Conservation (phyloP, 2,329 filamentous ascomycete species). For the Trichoderma oligosporum region DNA sequence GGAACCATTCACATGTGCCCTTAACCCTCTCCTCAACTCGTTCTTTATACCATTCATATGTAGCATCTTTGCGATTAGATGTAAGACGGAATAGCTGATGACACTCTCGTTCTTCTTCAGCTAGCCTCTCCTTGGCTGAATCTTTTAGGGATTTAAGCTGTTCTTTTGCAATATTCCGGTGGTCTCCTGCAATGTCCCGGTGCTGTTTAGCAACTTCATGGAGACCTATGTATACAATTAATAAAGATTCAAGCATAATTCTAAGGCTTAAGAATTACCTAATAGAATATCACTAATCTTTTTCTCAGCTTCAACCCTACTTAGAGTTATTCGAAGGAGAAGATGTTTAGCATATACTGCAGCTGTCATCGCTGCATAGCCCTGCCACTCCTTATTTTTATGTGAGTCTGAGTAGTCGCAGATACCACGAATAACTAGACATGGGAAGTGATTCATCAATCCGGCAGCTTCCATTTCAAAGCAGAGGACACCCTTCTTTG, state of each 20-base stretch:
- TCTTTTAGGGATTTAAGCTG: slow-evolving; percentile 12
- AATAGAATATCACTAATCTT: slow-evolving; percentile 15
- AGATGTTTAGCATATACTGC: slow-evolving; percentile 31
- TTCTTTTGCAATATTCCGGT: not conserved
- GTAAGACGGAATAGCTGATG: slow-evolving; percentile 23
- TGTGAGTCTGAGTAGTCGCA: slow-evolving; percentile 37
- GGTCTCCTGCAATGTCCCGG: not conserved
- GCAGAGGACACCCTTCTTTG: slow-evolving; percentile 21
- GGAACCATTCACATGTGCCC: slow-evolving; percentile 34
- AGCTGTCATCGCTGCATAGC: slow-evolving; percentile 30
- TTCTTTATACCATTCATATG: slow-evolving; percentile 33
- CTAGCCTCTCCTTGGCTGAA: slow-evolving; percentile 1
- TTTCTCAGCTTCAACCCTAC: slow-evolving; percentile 19
- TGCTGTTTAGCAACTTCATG: not conserved
- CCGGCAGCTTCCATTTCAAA: too few relatives aligned
- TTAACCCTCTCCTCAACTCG: slow-evolving; percentile 19
- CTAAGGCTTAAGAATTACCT: not conserved
- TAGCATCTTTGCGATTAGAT: not conserved
- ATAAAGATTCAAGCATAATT: not conserved
- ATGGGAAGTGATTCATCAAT: slow-evolving; percentile 31
- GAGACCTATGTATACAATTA: not conserved
- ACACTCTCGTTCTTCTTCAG: slow-evolving; percentile 18
- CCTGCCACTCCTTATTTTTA: slow-evolving; percentile 32
- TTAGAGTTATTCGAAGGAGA: slow-evolving; percentile 20
- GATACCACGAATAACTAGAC: slow-evolving; percentile 35